Evolutionary conservation across 169 alveolate species (phyloP).

Genomic region (Theileria orientalis): DNA sequence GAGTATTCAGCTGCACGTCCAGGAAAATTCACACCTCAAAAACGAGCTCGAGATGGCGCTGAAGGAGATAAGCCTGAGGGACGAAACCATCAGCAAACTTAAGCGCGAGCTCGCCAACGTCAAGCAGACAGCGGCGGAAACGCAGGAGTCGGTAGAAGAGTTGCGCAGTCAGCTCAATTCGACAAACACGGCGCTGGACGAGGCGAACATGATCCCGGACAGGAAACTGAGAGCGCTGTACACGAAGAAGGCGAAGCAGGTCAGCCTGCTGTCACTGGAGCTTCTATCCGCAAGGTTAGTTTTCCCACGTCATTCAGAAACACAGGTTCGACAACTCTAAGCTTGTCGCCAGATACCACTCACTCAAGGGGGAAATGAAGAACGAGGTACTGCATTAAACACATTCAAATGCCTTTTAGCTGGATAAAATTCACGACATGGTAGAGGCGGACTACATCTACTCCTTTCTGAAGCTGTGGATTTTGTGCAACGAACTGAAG

Average conservation of each 20-base stretch:
- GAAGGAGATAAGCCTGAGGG: slow-evolving; percentile 30
- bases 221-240: slow-evolving; percentile 21
- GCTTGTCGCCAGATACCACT: slow-evolving; percentile 37
- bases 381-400: slow-evolving; percentile 25
- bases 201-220: slow-evolving; percentile 25
- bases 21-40: slow-evolving; percentile 44
- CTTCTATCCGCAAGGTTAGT: slow-evolving; percentile 16
- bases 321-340: slow-evolving; percentile 40
- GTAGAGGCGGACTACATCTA: slow-evolving; percentile 37
- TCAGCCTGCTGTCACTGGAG: slow-evolving; percentile 5
- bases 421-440: slow-evolving; percentile 38
- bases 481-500: slow-evolving; percentile 58
- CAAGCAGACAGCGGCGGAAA: not conserved
- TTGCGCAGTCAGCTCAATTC: slow-evolving; percentile 1
- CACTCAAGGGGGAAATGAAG: slow-evolving; percentile 40
- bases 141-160: slow-evolving; percentile 4
- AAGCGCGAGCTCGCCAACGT: slow-evolving; percentile 12
- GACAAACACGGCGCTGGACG: slow-evolving; percentile 18
- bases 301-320: not conserved
- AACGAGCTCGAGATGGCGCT: slow-evolving; percentile 44
- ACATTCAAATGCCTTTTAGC: not conserved
- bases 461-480: slow-evolving; percentile 58
- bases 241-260: slow-evolving; percentile 23
- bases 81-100: not conserved
- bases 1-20: slow-evolving; percentile 31